These are phyloP conservation scores for Citeromyces hawaiiensis DNA, from an alignment of 1,139 yeast species.

Conservation along the genomic window DNA sequence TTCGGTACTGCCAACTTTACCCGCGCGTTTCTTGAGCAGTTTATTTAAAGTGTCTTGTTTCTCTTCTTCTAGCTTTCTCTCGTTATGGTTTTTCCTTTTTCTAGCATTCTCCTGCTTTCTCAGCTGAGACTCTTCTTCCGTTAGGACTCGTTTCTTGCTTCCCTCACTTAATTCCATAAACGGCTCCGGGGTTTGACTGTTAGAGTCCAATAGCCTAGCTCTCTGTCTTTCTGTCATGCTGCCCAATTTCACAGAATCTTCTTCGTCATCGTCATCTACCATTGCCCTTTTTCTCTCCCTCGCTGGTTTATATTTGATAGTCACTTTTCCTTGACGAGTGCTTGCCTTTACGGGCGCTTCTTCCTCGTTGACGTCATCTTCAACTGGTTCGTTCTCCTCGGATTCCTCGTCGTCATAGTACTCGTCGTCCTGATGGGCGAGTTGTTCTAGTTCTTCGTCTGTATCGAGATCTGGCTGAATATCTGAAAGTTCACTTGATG, in stretches of 20 bases:
- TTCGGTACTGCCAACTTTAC: slow-evolving; percentile 37
- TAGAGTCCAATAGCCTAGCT: slow-evolving; percentile 27
- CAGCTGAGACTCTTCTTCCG: slow-evolving; percentile 76
- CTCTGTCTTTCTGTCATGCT: slow-evolving; percentile 55
- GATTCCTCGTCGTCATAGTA: slow-evolving; percentile 2
- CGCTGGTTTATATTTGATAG: slow-evolving; percentile 8
- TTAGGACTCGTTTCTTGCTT: slow-evolving; percentile 33
- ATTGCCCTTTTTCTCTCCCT: slow-evolving; percentile 6
- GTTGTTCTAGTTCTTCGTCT: slow-evolving; percentile 1
- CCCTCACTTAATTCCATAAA: slow-evolving; percentile 3
- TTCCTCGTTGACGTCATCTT: slow-evolving; percentile 8
- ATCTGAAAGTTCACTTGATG: not conserved
- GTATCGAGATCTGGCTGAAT: not conserved
- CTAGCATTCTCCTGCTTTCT: slow-evolving; percentile 84
- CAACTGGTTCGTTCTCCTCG: slow-evolving; percentile 9
- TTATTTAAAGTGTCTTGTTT: slow-evolving; percentile 84
- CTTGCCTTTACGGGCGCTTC: slow-evolving; percentile 11
- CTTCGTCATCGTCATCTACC: slow-evolving; percentile 10
- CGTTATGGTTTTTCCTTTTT: slow-evolving; percentile 74
- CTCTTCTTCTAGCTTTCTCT: slow-evolving; percentile 79
- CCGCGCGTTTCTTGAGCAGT: slow-evolving; percentile 72
- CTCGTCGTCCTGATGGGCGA: not conserved
- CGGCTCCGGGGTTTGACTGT: slow-evolving; percentile 6
- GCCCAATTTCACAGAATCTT: slow-evolving; percentile 10
- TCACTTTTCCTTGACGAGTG: slow-evolving; percentile 7